phyloP scores from a whole-genome alignment of 1,284 basidiomycete genomes.

The Cerioporus squamosus region DNA sequence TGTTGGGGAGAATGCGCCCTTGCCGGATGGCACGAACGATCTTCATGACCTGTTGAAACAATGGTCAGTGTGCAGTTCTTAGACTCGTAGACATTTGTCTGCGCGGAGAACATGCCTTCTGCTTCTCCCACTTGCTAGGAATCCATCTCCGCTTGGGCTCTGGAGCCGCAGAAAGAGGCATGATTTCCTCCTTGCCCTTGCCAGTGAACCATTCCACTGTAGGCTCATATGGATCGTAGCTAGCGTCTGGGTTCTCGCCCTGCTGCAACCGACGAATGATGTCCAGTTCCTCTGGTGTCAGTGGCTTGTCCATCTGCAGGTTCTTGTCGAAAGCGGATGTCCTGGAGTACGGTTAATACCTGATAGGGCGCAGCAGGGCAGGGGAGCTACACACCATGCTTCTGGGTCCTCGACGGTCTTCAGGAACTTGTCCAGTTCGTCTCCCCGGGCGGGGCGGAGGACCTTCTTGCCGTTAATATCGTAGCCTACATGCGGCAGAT shows the following conservation, averaged over 20 bases:
- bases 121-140: conserved; percentile 99
- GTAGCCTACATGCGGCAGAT: conserved; percentile 99
- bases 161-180: conserved; percentile 90
- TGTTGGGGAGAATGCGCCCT: conserved; percentile 91
- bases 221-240: conserved; percentile 92
- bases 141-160: conserved; percentile 98
- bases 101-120: conserved; percentile 78
- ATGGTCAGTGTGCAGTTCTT: not conserved
- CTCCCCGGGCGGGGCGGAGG: conserved; percentile 91
- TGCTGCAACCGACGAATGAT: conserved; percentile 91
- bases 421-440: conserved; percentile 98
- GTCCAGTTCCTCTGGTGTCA: conserved; percentile 92
- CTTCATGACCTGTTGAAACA: conserved; percentile 86
- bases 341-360: conserved; percentile 48
- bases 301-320: conserved; percentile 83
- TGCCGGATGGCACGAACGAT: conserved; percentile 98
- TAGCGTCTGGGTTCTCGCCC: conserved; percentile 90
- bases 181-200: conserved; percentile 91
- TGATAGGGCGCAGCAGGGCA: not conserved
- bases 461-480: conserved; percentile 95
- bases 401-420: conserved; percentile 92
- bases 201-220: conserved; percentile 98
- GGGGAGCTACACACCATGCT: conserved; percentile 66
- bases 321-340: conserved; percentile 94
- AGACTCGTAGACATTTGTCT: no score